These are phyloP conservation scores for Trichoderma sp. DNA, from an alignment of 2,329 filamentous ascomycete genomes.

Conservation along the genomic window DNA sequence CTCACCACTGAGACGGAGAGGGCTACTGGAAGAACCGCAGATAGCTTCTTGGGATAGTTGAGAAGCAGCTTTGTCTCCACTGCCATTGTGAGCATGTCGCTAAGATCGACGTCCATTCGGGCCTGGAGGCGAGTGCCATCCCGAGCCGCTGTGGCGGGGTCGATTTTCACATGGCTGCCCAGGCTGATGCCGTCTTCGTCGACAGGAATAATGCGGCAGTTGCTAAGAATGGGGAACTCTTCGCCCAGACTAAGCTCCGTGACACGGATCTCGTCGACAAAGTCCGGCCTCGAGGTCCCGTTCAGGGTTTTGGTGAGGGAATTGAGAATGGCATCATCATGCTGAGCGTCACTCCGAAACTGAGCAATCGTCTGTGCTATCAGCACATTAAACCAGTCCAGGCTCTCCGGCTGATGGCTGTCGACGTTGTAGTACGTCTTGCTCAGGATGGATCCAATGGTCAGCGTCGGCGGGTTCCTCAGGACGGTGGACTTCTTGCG, in stretches of 20 bases:
- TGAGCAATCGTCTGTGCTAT: constrained; percentile 96
- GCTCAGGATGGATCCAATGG: constrained; percentile 87
- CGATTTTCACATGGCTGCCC: constrained; percentile 49
- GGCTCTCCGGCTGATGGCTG: constrained; percentile 90
- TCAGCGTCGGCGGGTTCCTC: constrained; percentile 69
- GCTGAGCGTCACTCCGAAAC: constrained; percentile 85
- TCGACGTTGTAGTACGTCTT: constrained; percentile 98
- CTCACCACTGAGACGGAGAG: constrained; percentile 87
- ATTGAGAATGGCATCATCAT: constrained; percentile 84
- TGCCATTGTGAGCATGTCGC: constrained; percentile 91
- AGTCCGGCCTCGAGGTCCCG: constrained; percentile 80
- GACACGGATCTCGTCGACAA: constrained; percentile 88
- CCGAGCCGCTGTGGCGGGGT: constrained; percentile 50
- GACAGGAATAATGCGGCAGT: constrained; percentile 91
- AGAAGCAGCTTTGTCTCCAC: constrained; percentile 91
- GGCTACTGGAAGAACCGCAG: constrained; percentile 87
- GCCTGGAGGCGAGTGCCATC: constrained; percentile 81
- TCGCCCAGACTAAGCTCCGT: constrained; percentile 93
- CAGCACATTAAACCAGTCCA: constrained; percentile 99
- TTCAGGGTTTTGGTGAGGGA: constrained; percentile 85
- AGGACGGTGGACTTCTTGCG: constrained; percentile 71
- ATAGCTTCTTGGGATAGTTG: constrained; percentile 88
- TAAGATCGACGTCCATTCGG: constrained; percentile 93
- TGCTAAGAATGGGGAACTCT: constrained; percentile 98
- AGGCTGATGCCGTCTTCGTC: constrained; percentile 70